Percentiles rank a stretch among this genome's conserved stretches.
Conservation (phyloP, 768 basidiomycete genomes). For the Scleroderma bovista region DNA sequence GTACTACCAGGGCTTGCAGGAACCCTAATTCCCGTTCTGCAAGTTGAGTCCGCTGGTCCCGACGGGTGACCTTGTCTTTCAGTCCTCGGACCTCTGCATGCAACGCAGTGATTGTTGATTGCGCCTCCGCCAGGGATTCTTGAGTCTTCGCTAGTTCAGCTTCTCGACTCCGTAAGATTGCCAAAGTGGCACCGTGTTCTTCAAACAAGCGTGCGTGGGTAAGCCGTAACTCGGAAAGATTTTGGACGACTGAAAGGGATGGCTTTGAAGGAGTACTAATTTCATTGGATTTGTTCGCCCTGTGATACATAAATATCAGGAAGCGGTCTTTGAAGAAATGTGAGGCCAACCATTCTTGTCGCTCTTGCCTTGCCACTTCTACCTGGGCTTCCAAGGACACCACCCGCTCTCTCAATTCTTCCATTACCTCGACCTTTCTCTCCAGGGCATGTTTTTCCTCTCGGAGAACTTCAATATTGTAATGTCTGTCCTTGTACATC, state of each 20-base stretch:
- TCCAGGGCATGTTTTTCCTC: slow-evolving; percentile 72
- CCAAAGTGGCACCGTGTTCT: slow-evolving; percentile 54
- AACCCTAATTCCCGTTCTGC: slow-evolving; percentile 63
- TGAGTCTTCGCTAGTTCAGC: slow-evolving; percentile 42
- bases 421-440: slow-evolving; percentile 41
- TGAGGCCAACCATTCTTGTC: slow-evolving; percentile 49
- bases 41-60: slow-evolving; percentile 36
- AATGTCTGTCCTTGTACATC: slow-evolving; percentile 48
- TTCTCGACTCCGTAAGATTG: slow-evolving; percentile 49
- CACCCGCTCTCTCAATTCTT: slow-evolving; percentile 51
- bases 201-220: slow-evolving; percentile 60
- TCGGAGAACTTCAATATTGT: slow-evolving; percentile 60
- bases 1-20: slow-evolving; percentile 58
- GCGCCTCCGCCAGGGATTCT: slow-evolving; percentile 32
- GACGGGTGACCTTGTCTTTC: slow-evolving; percentile 33
- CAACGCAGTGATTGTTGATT: slow-evolving; percentile 27
- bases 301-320: slow-evolving; percentile 12
- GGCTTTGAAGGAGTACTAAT: slow-evolving; percentile 37
- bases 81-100: slow-evolving; percentile 34
- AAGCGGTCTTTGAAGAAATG: not conserved
- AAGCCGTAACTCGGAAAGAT: slow-evolving; percentile 55
- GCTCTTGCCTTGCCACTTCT: slow-evolving; percentile 51
- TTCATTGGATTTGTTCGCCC: slow-evolving; percentile 34
- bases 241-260: slow-evolving; percentile 51
- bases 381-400: slow-evolving; percentile 60